Percentiles rank a stretch among this genome's conserved stretches.
Evolutionary conservation across 176 grass and related monocot genomes (phyloP).

Genomic region (Musa beccarii): DNA sequence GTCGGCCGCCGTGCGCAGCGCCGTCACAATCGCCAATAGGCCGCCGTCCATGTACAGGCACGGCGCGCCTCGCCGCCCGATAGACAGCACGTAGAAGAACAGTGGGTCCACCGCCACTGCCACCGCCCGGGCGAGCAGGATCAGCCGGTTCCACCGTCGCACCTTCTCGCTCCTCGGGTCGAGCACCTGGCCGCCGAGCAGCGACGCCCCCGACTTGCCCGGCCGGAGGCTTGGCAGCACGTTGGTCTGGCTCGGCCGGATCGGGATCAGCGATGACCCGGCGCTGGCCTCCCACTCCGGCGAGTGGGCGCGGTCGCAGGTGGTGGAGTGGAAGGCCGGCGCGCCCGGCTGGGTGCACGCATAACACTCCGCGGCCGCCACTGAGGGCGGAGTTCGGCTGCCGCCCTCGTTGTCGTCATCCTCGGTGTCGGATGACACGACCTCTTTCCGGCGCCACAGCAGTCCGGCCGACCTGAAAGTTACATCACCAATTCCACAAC

Average conservation of each 20-base stretch:
- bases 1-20: slow-evolving; percentile 62
- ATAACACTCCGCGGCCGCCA: slow-evolving; percentile 56
- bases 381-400: background rate
- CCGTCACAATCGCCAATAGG: slow-evolving; percentile 46
- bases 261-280: slow-evolving; percentile 81
- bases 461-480: background rate
- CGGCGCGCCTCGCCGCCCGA: slow-evolving; percentile 32
- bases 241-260: slow-evolving; percentile 35
- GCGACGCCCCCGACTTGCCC: slow-evolving; percentile 34
- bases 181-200: slow-evolving; percentile 41
- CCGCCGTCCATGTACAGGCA: slow-evolving; percentile 56
- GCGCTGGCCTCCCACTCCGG: slow-evolving; percentile 87
- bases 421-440: background rate
- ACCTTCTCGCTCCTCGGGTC: slow-evolving; percentile 76
- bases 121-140: slow-evolving; percentile 63
- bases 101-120: slow-evolving; percentile 77
- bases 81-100: slow-evolving; percentile 89
- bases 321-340: slow-evolving; percentile 89
- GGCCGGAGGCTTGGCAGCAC: background rate
- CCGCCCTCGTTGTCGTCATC: background rate
- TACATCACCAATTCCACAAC: background rate
- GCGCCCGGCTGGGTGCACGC: slow-evolving; percentile 90
- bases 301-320: slow-evolving; percentile 71
- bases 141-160: slow-evolving; percentile 73
- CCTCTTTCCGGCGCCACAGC: background rate